Evolutionary conservation across 1,139 yeast genomes (phyloP).

Genomic region (Fermentozyma sake): DNA sequence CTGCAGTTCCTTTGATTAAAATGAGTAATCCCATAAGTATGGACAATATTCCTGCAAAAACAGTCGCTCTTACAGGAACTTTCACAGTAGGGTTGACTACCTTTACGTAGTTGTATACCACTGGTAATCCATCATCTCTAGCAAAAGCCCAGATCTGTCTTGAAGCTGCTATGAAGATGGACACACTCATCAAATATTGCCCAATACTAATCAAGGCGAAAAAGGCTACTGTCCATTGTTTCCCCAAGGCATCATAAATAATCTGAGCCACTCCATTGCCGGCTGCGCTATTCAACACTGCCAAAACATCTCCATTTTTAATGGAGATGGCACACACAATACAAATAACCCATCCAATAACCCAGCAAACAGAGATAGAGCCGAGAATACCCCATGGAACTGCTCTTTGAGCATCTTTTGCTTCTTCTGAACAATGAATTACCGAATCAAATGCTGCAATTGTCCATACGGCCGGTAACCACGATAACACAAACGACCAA

Average conservation of each 20-base stretch:
- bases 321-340: conserved; percentile 53
- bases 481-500: conserved; percentile 41
- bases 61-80: conserved; percentile 32
- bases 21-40: conserved; percentile 27
- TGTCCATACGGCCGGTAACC: conserved; percentile 33
- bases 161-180: conserved; percentile 46
- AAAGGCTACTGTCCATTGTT: conserved; percentile 64
- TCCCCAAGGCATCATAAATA: conserved; percentile 60
- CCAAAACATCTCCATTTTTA: conserved; percentile 41
- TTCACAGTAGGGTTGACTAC: conserved; percentile 19
- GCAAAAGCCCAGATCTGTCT: conserved; percentile 52
- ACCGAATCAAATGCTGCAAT: conserved; percentile 30
- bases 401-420: conserved; percentile 21
- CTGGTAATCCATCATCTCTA: conserved; percentile 41
- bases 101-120: conserved; percentile 29
- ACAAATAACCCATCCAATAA: conserved; percentile 56
- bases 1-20: conserved; percentile 28
- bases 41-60: conserved; percentile 24
- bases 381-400: conserved; percentile 36
- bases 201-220: conserved; percentile 57
- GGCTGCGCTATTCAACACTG: conserved; percentile 33
- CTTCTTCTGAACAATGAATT: conserved; percentile 30
- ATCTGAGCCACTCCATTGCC: conserved; percentile 66
- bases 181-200: conserved; percentile 63
- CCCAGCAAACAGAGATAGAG: conserved; percentile 54